Evolutionary conservation across 179 eudicot species (phyloP), one percentile per base, ranked within the genome.

Genomic region (Nepenthes alata): DNA sequence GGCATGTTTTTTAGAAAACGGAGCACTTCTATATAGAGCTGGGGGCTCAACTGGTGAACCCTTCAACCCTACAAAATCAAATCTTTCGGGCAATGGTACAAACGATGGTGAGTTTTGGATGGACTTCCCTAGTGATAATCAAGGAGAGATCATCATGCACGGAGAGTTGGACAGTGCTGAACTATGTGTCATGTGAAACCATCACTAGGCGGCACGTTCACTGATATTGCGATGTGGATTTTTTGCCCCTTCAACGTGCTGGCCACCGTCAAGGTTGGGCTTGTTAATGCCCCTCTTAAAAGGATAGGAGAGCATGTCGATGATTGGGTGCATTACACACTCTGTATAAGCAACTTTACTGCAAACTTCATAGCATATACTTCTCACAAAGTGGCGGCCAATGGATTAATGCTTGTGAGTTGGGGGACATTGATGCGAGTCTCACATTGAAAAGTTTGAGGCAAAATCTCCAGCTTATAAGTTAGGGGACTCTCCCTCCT

Each of bases 271-370:
- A 91, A 88, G 70, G 36, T 88, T 6, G 95, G 95, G 34, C 64
- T 77, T 9, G 66, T 71, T 76, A 81, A 76, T 61, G 11, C 78
- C 11, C 39, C 75, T 39, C 70, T 91, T 47, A 62, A 72, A 61
- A 82, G 75, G 64, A 72, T 88, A 4, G 98, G 98, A 13, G 86
- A 77, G 62, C 98, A 91, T 63, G 73, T 88, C 14, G 77, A 95
- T 34, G 98, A 91, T 37, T 88, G 98, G 97, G 98, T 86, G 70
- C 98, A 88, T 73, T 81, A 81, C 59, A 84, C 95, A 5, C 84
- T 91, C 36, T 79, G 95, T 15, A 54, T 91, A 51, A 83, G 96
- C 78, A 91, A 91, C 77, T 93, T 85, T 68, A 75, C 78, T 0
- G 98, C 97, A 81, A 75, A 66, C 91, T 93, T 8, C 67, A 71